phyloP scores from a whole-genome alignment of 2,329 filamentous ascomycete species.

The Aspergillus nomiae region DNA sequence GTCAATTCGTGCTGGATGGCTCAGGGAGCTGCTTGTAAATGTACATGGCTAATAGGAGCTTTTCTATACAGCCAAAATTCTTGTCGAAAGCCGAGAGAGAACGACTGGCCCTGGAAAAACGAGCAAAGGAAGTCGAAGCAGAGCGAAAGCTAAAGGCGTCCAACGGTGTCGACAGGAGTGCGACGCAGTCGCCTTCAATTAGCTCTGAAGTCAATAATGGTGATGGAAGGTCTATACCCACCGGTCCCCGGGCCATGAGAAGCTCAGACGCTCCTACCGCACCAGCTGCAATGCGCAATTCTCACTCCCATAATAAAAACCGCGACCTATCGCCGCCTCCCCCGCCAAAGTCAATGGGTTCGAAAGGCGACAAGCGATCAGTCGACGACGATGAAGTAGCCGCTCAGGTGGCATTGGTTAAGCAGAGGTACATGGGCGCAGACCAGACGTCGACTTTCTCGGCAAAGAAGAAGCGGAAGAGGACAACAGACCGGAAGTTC shows the following conservation, averaged over 20 bases:
- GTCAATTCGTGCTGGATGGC: not conserved
- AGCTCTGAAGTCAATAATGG: constrained; percentile 44
- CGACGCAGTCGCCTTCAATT: not conserved
- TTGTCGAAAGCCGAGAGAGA: constrained; percentile 82
- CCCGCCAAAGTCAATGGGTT: constrained; percentile 38
- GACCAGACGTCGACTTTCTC: constrained; percentile 90
- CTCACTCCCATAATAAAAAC: constrained; percentile 40
- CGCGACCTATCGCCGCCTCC: constrained; percentile 57
- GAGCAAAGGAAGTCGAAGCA: constrained; percentile 70
- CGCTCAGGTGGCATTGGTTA: constrained; percentile 72
- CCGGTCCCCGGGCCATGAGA: constrained; percentile 69
- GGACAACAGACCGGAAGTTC: constrained; percentile 95
- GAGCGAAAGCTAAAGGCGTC: constrained; percentile 52
- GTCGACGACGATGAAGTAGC: constrained; percentile 59
- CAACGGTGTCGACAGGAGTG: constrained; percentile 23
- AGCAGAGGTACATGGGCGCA: constrained; percentile 86
- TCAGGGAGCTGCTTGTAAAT: not conserved
- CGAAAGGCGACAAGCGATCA: constrained; percentile 46
- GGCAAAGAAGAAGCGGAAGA: constrained; percentile 90
- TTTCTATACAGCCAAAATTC: constrained; percentile 67
- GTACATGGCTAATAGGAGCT: not conserved
- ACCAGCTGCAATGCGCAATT: constrained; percentile 51
- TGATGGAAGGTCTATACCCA: constrained; percentile 35
- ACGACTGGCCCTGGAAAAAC: constrained; percentile 75
- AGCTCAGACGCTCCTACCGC: constrained; percentile 54